Base-by-base conservation (phyloP, 768 basidiomycete genomes). In the Coprinopsis sp. region DNA sequence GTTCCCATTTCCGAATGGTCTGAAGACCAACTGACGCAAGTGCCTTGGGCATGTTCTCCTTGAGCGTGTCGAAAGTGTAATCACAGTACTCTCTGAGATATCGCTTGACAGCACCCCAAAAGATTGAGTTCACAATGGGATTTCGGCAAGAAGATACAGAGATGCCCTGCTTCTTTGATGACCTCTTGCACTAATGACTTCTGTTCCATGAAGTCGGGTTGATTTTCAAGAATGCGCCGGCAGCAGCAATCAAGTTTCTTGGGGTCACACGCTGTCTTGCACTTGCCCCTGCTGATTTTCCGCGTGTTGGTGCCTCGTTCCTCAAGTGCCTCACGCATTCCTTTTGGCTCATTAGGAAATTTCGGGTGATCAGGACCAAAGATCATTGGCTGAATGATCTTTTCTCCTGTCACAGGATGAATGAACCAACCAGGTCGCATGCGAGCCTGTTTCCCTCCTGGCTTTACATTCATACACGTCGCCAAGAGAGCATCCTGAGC, bases 241-340 rank as follows among this genome's bases (percentile, higher is more conserved):
- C 67, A 66, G 50, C 68, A 71, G 40, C 61, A 61, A 40, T 52
- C 29, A 22, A n/a, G 31, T 19, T 33, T 51, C 12, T 50, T 36
- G 11, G 6, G 31, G 3, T 46, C 47, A 31, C 51, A 53, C 1
- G 48, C 43, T 2, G 45, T 46, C 3, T 24, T 44, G 40, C 53
- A 54, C 34, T 54, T 54, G 3, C 48, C 50, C 7, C n/a, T n/a
- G n/a, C n/a, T 21, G 3, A 39, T 33, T 0, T 51, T 39, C 1
- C 12, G 5, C 2, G 70, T 59, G 51, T 70, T 40, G 46, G 74
- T 75, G 19, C 71, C 68, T 0, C 59, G 51, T 48, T 77, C 73
- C 36, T 59, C 49, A 12, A 76, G 66, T 23, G 63, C 58, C 5
- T 41, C 49, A 33, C 67, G 16, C 1, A 70, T 49, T 0, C 72